Base-by-base conservation (phyloP, 208 protist species). In the Leishmania martiniquensis region DNA sequence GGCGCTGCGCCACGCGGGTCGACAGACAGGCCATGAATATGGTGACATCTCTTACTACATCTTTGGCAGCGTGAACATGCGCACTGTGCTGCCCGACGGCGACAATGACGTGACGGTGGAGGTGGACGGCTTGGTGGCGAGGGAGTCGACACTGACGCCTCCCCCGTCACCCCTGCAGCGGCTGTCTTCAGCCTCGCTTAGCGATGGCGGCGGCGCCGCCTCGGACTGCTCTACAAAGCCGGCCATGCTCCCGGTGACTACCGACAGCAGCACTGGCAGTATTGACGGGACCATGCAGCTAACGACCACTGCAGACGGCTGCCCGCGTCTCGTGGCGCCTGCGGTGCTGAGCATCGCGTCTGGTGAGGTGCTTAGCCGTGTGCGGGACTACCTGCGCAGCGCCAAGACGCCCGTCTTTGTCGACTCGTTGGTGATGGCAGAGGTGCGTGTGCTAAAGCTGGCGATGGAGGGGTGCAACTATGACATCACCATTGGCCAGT, bases 401-500 rank as follows among this genome's bases (percentile, higher is more conserved):
- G 71, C 52, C 72, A 86, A 90, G 77, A 77, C 86, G 9, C 87
- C 81, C n/a, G 52, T 97, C 62, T 92, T 90, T 60, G 91, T 97
- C 15, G 91, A 97, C 44, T 83, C 88, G 3, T 84, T 97, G 47
- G 89, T 97, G 17, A 75, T 92, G 77, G 93, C 93, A 10, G 91
- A 97, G 84, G 91, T 97, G 62, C 86, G 90, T 12, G 91, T 97
- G 80, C 65, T 98, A 82, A 98, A 98, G 84, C 85, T 98, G 45
- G 82, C 95, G 47, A 97, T 97, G 87, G 86, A 98, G 60, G 91
- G 91, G 49, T 87, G 89, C 77, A 88, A 83, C 47, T 95, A 97
- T 77, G 96, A 98, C 72, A 80, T 98, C 72, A 96, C 94, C 2
- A 83, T 97, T n/a, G 87, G 92, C 34, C 96, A 98, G 77, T 87